phyloP scores from a whole-genome alignment of 805 yeast species.

The Candida ovalis region DNA sequence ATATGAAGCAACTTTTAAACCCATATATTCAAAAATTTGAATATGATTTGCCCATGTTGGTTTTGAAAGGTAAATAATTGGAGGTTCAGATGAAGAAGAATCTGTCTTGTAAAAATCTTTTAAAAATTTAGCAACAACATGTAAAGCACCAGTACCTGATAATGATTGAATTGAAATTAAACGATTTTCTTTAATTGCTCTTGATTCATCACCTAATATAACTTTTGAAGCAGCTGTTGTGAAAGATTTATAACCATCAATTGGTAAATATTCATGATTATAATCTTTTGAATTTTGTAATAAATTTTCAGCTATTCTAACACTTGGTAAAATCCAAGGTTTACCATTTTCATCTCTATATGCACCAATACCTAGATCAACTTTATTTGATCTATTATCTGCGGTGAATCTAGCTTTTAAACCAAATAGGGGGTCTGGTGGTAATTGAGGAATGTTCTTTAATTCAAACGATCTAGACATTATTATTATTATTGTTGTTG shows the following conservation, averaged over 20 bases:
- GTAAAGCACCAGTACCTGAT: constrained; percentile 90
- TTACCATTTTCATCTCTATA: constrained; percentile 86
- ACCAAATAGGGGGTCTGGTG: constrained; percentile 86
- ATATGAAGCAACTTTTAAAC: constrained; percentile 63
- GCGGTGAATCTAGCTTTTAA: constrained; percentile 61
- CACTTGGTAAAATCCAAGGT: constrained; percentile 86
- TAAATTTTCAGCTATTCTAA: constrained; percentile 64
- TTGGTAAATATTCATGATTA: constrained; percentile 89
- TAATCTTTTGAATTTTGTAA: constrained; percentile 55
- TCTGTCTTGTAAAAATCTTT: constrained; percentile 41
- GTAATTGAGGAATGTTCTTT: constrained; percentile 52
- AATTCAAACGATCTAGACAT: constrained; percentile 26
- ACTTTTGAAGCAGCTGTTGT: constrained; percentile 68
- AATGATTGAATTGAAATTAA: constrained; percentile 69
- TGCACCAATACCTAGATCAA: constrained; percentile 90
- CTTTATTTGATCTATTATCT: constrained; percentile 62
- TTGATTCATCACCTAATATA: constrained; percentile 60
- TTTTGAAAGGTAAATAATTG: constrained; percentile 62
- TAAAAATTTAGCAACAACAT: constrained; percentile 74
- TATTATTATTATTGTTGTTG: no score
- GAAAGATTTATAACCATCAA: constrained; percentile 69
- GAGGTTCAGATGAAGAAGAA: constrained; percentile 24
- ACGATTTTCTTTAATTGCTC: constrained; percentile 44
- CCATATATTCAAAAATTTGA: constrained; percentile 72
- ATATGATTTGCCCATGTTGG: constrained; percentile 99